These are phyloP conservation scores for Lipomyces japonicus DNA, from an alignment of 805 yeast species.

Conservation along the genomic window DNA sequence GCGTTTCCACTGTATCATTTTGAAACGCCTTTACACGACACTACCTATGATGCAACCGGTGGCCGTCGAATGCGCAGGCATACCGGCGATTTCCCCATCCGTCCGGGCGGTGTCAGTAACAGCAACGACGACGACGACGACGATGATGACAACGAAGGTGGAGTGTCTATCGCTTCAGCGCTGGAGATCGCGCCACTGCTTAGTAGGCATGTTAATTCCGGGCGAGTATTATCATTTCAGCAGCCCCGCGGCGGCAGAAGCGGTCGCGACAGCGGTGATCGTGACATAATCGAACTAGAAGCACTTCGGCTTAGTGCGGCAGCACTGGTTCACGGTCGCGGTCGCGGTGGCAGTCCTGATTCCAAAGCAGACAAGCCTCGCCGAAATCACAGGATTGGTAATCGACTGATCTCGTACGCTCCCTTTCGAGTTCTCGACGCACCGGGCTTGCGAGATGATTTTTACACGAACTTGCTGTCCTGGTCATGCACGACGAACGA, in stretches of 20 bases:
- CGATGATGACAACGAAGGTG: not conserved
- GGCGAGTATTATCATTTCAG: too few relatives aligned
- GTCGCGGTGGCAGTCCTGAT: not conserved
- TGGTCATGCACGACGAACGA: slow-evolving; percentile 57
- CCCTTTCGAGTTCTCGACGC: slow-evolving; percentile 59
- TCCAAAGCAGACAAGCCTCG: not conserved
- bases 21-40: slow-evolving; percentile 15
- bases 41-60: not conserved
- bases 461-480: slow-evolving; percentile 67
- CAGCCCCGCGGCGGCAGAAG: slow-evolving; percentile 18
- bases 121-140: not conserved
- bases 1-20: slow-evolving; percentile 17
- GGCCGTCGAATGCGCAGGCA: not conserved
- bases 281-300: not conserved
- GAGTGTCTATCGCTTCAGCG: slow-evolving; percentile 11
- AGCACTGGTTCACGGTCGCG: too few relatives aligned
- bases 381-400: not conserved
- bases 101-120: not conserved
- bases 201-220: too few relatives aligned
- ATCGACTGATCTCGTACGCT: not conserved
- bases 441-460: slow-evolving; percentile 70
- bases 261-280: slow-evolving; percentile 8
- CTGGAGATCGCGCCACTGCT: slow-evolving; percentile 12
- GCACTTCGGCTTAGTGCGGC: not conserved
- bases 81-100: not conserved